Conservation (phyloP, 441 rosid species). For the Erodium texanum region DNA sequence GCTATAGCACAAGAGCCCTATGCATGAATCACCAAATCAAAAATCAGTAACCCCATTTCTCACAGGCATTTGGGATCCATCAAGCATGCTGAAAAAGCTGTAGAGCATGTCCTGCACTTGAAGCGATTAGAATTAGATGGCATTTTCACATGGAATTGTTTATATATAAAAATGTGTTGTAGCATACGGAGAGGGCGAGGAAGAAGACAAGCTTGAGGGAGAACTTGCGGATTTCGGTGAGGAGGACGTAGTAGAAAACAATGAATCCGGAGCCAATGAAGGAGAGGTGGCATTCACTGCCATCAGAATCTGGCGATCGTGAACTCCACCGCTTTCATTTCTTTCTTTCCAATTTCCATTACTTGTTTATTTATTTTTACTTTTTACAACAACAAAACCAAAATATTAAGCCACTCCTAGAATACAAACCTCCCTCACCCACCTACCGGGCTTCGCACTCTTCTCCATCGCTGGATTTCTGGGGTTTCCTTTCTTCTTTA, state of each 20-base stretch:
- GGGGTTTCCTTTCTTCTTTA: too few relatives aligned
- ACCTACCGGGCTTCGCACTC: too few relatives aligned
- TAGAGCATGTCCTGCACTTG: conserved; percentile 2
- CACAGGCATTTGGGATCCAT: not conserved
- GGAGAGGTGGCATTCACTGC: conserved; percentile 59
- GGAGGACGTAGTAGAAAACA: conserved; percentile 75
- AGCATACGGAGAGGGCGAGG: conserved; percentile 78
- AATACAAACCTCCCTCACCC: too few relatives aligned
- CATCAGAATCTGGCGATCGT: conserved; percentile 46
- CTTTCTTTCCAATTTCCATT: too few relatives aligned
- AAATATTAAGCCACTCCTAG: too few relatives aligned
- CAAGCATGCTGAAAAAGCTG: not conserved
- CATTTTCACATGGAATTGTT: too few relatives aligned
- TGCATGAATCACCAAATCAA: conserved; percentile 24
- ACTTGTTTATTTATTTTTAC: too few relatives aligned
- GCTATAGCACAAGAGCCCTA: conserved; percentile 78
- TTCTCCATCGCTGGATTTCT: too few relatives aligned
- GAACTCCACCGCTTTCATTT: conserved; percentile 38
- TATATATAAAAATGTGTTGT: too few relatives aligned
- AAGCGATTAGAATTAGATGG: not conserved
- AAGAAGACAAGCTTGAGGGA: conserved; percentile 96
- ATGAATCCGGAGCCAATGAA: conserved; percentile 81
- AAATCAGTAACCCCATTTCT: not conserved
- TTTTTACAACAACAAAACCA: too few relatives aligned
- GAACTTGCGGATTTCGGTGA: conserved; percentile 87